A percentile compares a stretch with the other conserved stretches of the same genome.
These are phyloP conservation scores for Neopestalotiopsis clavispora DNA, from an alignment of 2,329 filamentous ascomycete species.

Conservation along the genomic window DNA sequence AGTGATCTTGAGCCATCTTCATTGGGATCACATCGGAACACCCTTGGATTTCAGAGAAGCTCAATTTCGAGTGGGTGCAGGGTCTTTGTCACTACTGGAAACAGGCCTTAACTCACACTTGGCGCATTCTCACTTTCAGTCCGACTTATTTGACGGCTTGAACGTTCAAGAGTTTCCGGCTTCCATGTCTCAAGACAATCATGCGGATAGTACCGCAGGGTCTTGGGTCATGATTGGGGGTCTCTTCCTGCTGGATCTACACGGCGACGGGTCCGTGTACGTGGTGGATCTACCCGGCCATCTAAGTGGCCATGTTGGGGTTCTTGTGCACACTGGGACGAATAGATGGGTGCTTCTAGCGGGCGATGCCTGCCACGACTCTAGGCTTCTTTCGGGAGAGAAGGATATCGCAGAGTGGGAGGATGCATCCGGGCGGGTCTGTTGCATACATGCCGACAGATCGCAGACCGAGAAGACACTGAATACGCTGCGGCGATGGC, in stretches of 20 bases:
- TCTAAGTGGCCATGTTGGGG: constrained; percentile 55
- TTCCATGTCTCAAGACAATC: constrained; percentile 32
- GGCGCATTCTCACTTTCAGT: constrained; percentile 32
- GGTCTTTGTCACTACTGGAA: constrained; percentile 46
- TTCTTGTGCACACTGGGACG: constrained; percentile 45
- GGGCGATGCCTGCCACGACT: constrained; percentile 60
- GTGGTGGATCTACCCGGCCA: constrained; percentile 57
- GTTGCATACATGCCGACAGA: neutral
- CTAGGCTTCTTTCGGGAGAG: constrained; percentile 53
- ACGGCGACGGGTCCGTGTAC: constrained; percentile 50
- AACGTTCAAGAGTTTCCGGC: constrained; percentile 37
- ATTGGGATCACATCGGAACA: constrained; percentile 64
- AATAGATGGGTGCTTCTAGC: constrained; percentile 52
- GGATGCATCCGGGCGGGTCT: neutral
- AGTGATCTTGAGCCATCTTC: constrained; percentile 55
- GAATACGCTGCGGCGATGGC: neutral
- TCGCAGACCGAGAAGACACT: neutral
- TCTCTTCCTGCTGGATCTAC: constrained; percentile 45
- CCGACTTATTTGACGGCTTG: constrained; percentile 38
- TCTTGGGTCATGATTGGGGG: neutral
- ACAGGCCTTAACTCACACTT: constrained; percentile 23
- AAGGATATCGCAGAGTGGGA: constrained; percentile 52
- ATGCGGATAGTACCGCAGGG: neutral
- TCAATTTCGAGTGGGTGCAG: constrained; percentile 55
- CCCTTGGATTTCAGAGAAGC: constrained; percentile 54